A percentile compares a stretch with the other conserved stretches of the same genome.
phyloP scores from a whole-genome alignment of 83 land plant genomes.

The Diphasiastrum complanatum region DNA sequence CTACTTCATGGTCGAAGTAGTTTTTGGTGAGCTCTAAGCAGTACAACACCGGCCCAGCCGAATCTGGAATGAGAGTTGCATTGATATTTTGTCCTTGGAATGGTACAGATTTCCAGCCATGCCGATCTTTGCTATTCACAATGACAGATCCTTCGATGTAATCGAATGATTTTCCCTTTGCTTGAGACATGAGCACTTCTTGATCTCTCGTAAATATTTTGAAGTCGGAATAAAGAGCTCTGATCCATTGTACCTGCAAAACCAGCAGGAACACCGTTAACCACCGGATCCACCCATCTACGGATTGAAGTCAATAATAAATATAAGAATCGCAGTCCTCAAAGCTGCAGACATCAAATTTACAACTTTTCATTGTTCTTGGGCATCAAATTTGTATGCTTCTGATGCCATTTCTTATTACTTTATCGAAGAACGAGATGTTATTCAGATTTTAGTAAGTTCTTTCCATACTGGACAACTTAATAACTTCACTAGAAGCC shows the following conservation, averaged over 20 bases:
- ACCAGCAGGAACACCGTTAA: no score
- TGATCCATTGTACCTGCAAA: slow-evolving; percentile 8
- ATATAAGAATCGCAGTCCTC: not conserved
- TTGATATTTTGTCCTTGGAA: slow-evolving; percentile 7
- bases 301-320: no score
- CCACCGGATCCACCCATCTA: no score
- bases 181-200: not conserved
- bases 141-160: slow-evolving; percentile 10
- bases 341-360: not conserved
- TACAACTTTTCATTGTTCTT: no score
- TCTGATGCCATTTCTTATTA: no score
- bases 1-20: not conserved
- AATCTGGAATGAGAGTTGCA: not conserved
- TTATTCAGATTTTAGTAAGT: no score
- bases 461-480: no score
- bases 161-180: not conserved
- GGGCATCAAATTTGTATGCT: no score
- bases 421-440: no score
- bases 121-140: not conserved
- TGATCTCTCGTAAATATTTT: slow-evolving; percentile 1
- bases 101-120: slow-evolving; percentile 8
- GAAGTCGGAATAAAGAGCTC: slow-evolving; percentile 15
- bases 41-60: slow-evolving; percentile 9
- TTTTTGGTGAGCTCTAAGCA: slow-evolving; percentile 3
- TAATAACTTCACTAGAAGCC: no score